Percentiles rank a stretch among this genome's conserved stretches.
phyloP scores from a whole-genome alignment of 1,284 basidiomycete genomes.

The Naganishia albida region DNA sequence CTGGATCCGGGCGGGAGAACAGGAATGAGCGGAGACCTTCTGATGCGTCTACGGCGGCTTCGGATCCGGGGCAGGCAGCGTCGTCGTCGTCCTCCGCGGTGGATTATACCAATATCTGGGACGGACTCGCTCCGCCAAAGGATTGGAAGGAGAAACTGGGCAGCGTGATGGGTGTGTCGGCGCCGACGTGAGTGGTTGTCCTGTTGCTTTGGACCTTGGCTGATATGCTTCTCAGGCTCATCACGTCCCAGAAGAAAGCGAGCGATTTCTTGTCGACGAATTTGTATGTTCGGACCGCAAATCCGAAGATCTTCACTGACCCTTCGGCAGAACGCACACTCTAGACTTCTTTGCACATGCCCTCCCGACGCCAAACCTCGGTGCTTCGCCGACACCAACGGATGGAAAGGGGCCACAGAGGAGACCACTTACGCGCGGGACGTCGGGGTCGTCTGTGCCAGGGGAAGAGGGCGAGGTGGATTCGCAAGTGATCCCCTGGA shows the following conservation, averaged over 20 bases:
- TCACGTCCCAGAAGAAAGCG: slow-evolving; percentile 24
- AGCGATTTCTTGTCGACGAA: slow-evolving; percentile 21
- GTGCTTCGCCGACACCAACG: background rate
- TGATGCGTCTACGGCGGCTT: background rate
- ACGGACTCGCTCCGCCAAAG: slow-evolving; percentile 16
- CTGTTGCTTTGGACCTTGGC: background rate
- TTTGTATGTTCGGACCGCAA: background rate
- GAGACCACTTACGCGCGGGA: background rate
- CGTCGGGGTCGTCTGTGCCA: background rate
- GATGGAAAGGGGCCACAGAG: background rate
- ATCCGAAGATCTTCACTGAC: background rate
- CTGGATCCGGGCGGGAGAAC: slow-evolving; percentile 1
- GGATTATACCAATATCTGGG: slow-evolving; percentile 19
- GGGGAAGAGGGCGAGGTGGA: slow-evolving; percentile 7
- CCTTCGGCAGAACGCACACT: slow-evolving; percentile 12
- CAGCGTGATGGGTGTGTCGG: slow-evolving; percentile 11
- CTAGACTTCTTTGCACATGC: slow-evolving; percentile 22
- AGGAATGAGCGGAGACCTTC: background rate
- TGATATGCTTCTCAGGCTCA: slow-evolving; percentile 2
- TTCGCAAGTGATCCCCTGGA: slow-evolving; percentile 11
- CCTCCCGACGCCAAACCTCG: slow-evolving; percentile 19
- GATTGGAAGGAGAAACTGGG: slow-evolving; percentile 25
- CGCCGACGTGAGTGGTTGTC: slow-evolving; percentile 10
- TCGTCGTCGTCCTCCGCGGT: background rate
- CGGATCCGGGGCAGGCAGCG: background rate